Percentiles rank a stretch among this genome's conserved stretches.
Evolutionary conservation across 192 early-diverging fungal genomes (phyloP).

Genomic region (Backusella circina): DNA sequence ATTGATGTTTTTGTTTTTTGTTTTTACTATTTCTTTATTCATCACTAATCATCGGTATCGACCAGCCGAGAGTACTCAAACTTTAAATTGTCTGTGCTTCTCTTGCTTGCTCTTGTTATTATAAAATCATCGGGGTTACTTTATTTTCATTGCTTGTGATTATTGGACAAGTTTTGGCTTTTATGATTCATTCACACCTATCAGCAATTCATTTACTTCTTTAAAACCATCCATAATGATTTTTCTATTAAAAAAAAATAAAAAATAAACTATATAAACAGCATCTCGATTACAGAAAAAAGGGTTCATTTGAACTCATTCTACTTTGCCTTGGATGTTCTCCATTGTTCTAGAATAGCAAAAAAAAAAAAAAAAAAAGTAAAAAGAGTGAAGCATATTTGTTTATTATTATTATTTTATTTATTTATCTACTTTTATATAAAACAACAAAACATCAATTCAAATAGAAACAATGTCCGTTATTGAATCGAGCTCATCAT

Average conservation of each 20-base stretch:
- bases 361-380: neutral
- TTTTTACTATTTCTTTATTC: conserved; percentile 4
- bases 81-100: neutral
- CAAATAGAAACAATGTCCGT: neutral
- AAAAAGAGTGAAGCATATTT: neutral
- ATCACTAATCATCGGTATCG: neutral
- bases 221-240: neutral
- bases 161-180: neutral
- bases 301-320: neutral
- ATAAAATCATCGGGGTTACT: neutral
- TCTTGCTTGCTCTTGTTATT: neutral
- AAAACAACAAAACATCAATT: neutral
- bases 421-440: neutral
- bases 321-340: neutral
- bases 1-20: neutral
- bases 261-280: neutral
- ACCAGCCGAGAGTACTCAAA: neutral
- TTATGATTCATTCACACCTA: neutral
- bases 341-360: neutral
- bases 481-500: neutral
- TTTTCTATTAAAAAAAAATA: neutral
- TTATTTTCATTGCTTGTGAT: neutral
- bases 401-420: neutral
- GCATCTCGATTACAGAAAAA: neutral
- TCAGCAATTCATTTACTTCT: neutral